A percentile compares a stretch with the other conserved stretches of the same genome.
Conservation (phyloP, 169 alveolate species). For the Cryptosporidium sp. region DNA sequence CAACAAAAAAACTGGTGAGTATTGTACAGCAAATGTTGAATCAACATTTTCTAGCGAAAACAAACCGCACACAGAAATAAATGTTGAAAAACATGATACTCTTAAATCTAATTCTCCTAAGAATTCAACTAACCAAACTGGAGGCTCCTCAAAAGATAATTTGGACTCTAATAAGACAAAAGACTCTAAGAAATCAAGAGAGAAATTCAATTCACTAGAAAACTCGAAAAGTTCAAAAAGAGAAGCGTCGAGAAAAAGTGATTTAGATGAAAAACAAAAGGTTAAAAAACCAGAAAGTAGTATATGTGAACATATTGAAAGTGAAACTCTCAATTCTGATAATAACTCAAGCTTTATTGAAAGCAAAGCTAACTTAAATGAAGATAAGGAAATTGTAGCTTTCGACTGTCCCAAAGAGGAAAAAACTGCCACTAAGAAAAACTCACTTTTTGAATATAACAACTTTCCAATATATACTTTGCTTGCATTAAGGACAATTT, state of each 20-base stretch:
- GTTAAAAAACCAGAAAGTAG: neutral
- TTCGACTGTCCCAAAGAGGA: constrained; percentile 9
- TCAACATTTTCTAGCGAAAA: neutral
- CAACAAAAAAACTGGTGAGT: neutral
- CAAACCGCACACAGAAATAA: neutral
- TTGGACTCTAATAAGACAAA: constrained; percentile 1
- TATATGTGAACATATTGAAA: neutral
- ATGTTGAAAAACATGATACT: constrained; percentile 4
- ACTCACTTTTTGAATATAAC: constrained; percentile 4
- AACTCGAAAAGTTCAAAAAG: neutral
- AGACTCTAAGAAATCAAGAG: neutral
- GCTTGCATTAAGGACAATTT: constrained; percentile 27
- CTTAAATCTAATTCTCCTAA: neutral
- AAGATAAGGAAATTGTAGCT: neutral
- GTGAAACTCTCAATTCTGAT: neutral
- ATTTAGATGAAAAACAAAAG: neutral
- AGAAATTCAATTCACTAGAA: neutral
- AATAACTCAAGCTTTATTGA: neutral
- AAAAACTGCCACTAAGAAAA: neutral
- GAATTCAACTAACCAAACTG: neutral
- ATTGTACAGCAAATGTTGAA: neutral
- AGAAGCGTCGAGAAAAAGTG: neutral
- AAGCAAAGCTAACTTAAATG: neutral
- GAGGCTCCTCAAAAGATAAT: neutral
- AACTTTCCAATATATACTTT: constrained; percentile 36